Evolutionary conservation across 495 filamentous ascomycete genomes (phyloP).

Genomic region (Aspergillus biplanus): DNA sequence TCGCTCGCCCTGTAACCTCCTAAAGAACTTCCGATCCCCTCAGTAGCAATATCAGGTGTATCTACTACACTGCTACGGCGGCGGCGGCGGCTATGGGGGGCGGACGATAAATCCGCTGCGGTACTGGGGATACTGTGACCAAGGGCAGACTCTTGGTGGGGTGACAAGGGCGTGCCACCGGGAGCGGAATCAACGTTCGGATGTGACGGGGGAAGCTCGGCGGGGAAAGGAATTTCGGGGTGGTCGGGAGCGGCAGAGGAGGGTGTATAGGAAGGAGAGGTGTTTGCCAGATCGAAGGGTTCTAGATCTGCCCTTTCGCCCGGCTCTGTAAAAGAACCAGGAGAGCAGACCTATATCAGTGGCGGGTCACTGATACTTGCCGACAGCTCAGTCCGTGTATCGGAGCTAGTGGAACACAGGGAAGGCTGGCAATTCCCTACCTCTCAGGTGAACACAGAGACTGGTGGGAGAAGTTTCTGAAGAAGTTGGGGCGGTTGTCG

Average conservation of each 20-base stretch:
- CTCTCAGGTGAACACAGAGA: slow-evolving; percentile 1
- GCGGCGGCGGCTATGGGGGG: slow-evolving; percentile 35
- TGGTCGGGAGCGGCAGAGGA: slow-evolving; percentile 64
- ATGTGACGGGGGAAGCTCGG: slow-evolving; percentile 29
- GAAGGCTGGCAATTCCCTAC: slow-evolving; percentile 19
- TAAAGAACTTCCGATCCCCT: slow-evolving; percentile 27
- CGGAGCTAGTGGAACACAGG: slow-evolving; percentile 21
- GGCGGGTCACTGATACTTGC: slow-evolving; percentile 33
- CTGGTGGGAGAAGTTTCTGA: background rate
- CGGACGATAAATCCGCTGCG: slow-evolving; percentile 17
- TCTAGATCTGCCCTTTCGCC: slow-evolving; percentile 51
- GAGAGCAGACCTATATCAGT: slow-evolving; percentile 50
- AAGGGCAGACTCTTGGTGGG: slow-evolving; percentile 22
- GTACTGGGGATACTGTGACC: slow-evolving; percentile 16
- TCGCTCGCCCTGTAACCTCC: slow-evolving; percentile 36
- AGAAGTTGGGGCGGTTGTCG: slow-evolving; percentile 1
- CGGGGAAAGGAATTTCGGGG: slow-evolving; percentile 52
- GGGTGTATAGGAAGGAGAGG: slow-evolving; percentile 47
- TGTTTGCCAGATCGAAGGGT: slow-evolving; percentile 67
- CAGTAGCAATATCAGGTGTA: slow-evolving; percentile 18
- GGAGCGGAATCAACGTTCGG: slow-evolving; percentile 27
- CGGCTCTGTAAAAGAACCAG: slow-evolving; percentile 56
- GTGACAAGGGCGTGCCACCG: slow-evolving; percentile 15
- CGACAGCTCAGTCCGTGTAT: slow-evolving; percentile 24
- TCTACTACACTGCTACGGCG: slow-evolving; percentile 34